phyloP scores from a whole-genome alignment of 2,329 filamentous ascomycete genomes.

The Alternaria incomplexa region DNA sequence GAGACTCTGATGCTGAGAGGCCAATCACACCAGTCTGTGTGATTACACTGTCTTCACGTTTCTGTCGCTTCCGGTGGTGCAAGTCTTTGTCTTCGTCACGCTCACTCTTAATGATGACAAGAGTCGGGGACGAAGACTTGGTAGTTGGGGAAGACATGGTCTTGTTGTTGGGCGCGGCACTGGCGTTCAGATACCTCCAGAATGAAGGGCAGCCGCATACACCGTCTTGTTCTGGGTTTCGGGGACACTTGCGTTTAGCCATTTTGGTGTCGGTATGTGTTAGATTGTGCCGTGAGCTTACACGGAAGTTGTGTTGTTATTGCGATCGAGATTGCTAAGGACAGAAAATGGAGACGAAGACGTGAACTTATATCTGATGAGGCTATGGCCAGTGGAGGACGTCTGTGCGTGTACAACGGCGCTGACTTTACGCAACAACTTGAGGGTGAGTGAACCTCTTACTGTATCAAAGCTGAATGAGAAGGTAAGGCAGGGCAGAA shows the following conservation, averaged over 20 bases:
- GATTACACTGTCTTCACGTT: background rate
- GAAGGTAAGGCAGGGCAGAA: background rate
- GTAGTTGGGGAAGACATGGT: background rate
- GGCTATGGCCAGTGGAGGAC: background rate
- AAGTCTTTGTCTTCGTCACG: background rate
- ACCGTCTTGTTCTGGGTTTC: slow-evolving; percentile 19
- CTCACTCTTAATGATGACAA: background rate
- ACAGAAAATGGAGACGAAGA: background rate
- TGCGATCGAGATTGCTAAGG: background rate
- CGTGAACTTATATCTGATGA: background rate
- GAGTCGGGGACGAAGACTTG: too few species aligned
- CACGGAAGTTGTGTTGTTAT: background rate
- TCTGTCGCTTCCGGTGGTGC: background rate
- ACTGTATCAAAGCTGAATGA: background rate
- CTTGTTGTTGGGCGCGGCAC: background rate
- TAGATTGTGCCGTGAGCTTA: background rate
- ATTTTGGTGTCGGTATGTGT: background rate
- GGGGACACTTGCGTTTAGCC: slow-evolving; percentile 6
- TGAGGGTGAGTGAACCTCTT: background rate
- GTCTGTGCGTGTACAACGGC: background rate
- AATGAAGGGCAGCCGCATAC: slow-evolving; percentile 36
- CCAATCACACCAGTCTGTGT: too few species aligned
- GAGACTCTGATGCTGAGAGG: background rate
- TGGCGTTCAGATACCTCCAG: slow-evolving; percentile 16
- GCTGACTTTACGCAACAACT: background rate